phyloP scores from a whole-genome alignment of 352 stramenopile genomes.

The Achlya hypogyna region DNA sequence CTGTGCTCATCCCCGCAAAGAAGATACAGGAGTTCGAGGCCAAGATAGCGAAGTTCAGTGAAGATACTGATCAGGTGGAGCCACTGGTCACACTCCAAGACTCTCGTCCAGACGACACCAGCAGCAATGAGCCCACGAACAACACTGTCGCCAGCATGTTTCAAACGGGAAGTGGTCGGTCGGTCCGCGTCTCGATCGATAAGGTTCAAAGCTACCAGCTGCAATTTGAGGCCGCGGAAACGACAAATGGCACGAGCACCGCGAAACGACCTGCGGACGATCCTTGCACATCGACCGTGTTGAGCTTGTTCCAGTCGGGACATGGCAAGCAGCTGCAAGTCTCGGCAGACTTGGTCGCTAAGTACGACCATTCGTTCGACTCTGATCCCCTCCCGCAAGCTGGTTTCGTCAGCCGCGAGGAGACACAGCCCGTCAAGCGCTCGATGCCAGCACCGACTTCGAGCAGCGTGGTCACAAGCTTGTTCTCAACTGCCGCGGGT shows the following conservation, averaged over 20 bases:
- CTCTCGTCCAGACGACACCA: too few relatives aligned
- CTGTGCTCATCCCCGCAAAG: neutral
- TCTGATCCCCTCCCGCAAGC: neutral
- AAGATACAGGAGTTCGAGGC: slow-evolving; percentile 6
- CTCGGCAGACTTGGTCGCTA: neutral
- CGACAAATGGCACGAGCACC: too few relatives aligned
- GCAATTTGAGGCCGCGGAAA: neutral
- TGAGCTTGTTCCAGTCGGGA: neutral
- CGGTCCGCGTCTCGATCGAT: neutral
- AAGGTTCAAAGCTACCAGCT: neutral
- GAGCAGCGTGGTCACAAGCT: neutral
- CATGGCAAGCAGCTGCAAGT: neutral
- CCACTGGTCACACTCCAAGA: neutral
- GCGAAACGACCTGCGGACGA: too few relatives aligned
- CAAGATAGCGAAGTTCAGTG: neutral
- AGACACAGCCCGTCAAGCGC: neutral
- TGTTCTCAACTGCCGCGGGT: neutral
- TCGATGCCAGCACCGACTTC: neutral
- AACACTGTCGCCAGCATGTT: slow-evolving; percentile 1
- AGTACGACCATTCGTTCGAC: neutral
- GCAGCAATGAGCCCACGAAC: too few relatives aligned
- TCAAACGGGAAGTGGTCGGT: neutral
- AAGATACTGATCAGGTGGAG: neutral
- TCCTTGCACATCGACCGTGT: neutral
- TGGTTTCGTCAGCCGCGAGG: neutral